A percentile compares a stretch with the other conserved stretches of the same genome.
phyloP scores from a whole-genome alignment of 2,329 filamentous ascomycete species.

The Bipolaris bicolor region DNA sequence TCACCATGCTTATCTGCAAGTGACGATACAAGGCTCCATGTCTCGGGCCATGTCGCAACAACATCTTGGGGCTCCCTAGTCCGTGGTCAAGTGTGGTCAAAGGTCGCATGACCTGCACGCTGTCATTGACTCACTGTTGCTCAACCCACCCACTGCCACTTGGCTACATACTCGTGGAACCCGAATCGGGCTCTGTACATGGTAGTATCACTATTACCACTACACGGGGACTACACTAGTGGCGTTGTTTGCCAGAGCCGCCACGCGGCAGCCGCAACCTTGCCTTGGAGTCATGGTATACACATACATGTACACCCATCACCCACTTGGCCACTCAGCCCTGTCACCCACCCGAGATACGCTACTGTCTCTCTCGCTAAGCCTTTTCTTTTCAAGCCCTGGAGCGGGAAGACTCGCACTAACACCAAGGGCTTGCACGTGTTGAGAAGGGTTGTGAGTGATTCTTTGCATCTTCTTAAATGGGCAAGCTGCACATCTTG shows the following conservation, averaged over 20 bases:
- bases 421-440: too few species aligned
- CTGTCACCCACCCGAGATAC: not conserved
- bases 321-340: not conserved
- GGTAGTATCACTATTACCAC: not conserved
- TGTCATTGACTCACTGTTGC: constrained; percentile 1
- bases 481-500: too few species aligned
- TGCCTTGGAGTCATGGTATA: not conserved
- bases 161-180: not conserved
- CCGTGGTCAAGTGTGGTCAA: not conserved
- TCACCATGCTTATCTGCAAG: too few species aligned
- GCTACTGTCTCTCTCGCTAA: not conserved
- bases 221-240: constrained; percentile 4
- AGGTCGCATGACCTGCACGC: constrained; percentile 1
- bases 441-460: too few species aligned
- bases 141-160: not conserved
- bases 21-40: not conserved
- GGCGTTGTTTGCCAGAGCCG: not conserved
- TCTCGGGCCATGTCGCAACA: not conserved
- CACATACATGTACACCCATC: not conserved
- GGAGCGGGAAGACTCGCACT: not conserved
- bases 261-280: constrained; percentile 3
- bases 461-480: too few species aligned
- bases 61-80: not conserved
- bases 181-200: not conserved
- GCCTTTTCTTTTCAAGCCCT: not conserved